Percentiles rank a stretch among this genome's conserved stretches.
Evolutionary conservation across 306 rosid genomes (phyloP).

Genomic region (Cucurbita argyrosperma): DNA sequence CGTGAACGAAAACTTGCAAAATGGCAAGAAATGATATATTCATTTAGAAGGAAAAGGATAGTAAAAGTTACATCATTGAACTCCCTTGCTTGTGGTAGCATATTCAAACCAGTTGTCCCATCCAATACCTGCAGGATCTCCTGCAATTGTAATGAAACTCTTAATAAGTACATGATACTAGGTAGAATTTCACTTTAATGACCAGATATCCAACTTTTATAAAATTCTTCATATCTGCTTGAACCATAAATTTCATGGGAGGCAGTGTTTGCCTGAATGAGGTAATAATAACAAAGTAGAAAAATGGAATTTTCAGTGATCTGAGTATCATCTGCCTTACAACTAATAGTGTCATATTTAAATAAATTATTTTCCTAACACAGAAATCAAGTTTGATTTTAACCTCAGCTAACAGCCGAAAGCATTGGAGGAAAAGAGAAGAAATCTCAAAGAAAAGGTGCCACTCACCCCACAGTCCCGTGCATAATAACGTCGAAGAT

Average conservation of each 20-base stretch:
- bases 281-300: not conserved
- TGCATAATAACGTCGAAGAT: not conserved
- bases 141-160: conserved; percentile 28
- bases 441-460: not conserved
- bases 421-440: not conserved
- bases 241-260: not conserved
- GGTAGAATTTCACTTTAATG: not conserved
- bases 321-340: not conserved
- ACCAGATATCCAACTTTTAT: not conserved
- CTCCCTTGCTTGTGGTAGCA: conserved; percentile 94
- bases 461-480: not conserved
- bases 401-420: not conserved
- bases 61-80: conserved; percentile 60
- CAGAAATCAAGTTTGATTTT: not conserved
- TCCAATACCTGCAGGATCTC: conserved; percentile 88
- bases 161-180: not conserved
- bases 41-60: not conserved
- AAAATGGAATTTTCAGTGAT: not conserved
- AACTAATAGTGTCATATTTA: not conserved
- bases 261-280: not conserved
- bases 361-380: not conserved
- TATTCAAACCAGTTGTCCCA: conserved; percentile 97
- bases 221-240: not conserved
- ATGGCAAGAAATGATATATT: not conserved
- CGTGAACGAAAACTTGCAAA: not conserved